Conservation (phyloP, 805 yeast genomes). For the Barnettozyma californica region DNA sequence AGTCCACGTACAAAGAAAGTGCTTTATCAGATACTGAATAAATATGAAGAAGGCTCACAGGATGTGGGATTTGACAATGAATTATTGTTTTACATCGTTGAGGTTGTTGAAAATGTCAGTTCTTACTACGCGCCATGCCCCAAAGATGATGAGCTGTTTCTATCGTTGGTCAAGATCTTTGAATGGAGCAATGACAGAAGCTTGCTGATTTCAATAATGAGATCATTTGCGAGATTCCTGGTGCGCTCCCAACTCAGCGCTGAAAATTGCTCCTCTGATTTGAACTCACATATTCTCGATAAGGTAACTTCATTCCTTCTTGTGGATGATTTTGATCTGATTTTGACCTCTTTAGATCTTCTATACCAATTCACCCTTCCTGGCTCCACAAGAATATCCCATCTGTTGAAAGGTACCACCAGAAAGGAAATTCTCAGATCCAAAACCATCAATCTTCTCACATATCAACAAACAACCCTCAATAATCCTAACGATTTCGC, state of each 20-base stretch:
- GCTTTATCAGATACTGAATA: slow-evolving; percentile 36
- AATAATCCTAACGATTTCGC: slow-evolving; percentile 27
- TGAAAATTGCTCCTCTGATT: slow-evolving; percentile 44
- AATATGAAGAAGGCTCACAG: slow-evolving; percentile 21
- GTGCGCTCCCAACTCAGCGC: slow-evolving; percentile 49
- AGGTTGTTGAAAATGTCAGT: slow-evolving; percentile 77
- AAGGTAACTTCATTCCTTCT: slow-evolving; percentile 53
- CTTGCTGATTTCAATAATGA: slow-evolving; percentile 59
- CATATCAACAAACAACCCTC: slow-evolving; percentile 39
- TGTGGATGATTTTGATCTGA: slow-evolving; percentile 63
- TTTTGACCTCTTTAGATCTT: slow-evolving; percentile 72
- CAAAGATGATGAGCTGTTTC: slow-evolving; percentile 63
- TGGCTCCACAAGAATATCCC: slow-evolving; percentile 49
- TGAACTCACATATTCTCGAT: slow-evolving; percentile 43
- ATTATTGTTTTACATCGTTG: slow-evolving; percentile 60
- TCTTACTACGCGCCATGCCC: slow-evolving; percentile 76
- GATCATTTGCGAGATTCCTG: slow-evolving; percentile 74
- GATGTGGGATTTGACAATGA: slow-evolving; percentile 41
- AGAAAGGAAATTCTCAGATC: slow-evolving; percentile 49
- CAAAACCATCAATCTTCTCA: slow-evolving; percentile 58
- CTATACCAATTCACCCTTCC: slow-evolving; percentile 74
- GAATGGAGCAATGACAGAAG: slow-evolving; percentile 58
- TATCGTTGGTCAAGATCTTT: slow-evolving; percentile 47
- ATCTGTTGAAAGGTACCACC: slow-evolving; percentile 40
- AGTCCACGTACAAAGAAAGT: slow-evolving; percentile 43